Evolutionary conservation across 345 rosid species (phyloP), one percentile per base, ranked within the genome.

Genomic region (Heritiera littoralis): DNA sequence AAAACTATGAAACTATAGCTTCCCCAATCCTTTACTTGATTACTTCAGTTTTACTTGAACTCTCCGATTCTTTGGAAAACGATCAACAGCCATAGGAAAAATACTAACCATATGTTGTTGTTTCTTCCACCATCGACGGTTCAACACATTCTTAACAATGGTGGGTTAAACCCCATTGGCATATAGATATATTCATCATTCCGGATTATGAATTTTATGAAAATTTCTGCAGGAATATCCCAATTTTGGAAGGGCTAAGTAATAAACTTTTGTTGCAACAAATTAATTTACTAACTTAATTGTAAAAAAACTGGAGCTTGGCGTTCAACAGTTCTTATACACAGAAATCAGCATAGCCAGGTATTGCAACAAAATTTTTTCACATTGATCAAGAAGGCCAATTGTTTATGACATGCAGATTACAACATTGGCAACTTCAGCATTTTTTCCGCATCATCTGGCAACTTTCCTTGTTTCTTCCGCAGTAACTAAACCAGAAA

Each of bases 291-390:
- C 48, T 9, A 35, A 72, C 46, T 17, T 5, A 52, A 55, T 49
- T 35, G 9, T 72, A 72, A 63, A 54, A 72, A 2, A 72, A 35
- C 63, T 35, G 30, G 63, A 54, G 48, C 17, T 18, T 49, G 43
- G 13, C 59, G 13, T 12, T 9, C 74, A 23, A 61, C 66, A 4
- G 28, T 23, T 23, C 28, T 23, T 54, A 41, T 18, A 18, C 10
- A 72, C 76, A 72, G 15, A 54, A 54, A 54, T 35, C 76, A 54
- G 48, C 49, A 35, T 32, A 52, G 76, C 76, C 13, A 35, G 76
- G 46, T 32, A 63, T 5, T 7, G 7, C 12, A 72, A 35, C 63
- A 72, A 54, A 32, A 54, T 72, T 35, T 54, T 8, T 52, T 52
- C 17, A 72, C 48, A 35, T 35, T 35, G 30, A 35, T 35, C 48